Evolutionary conservation across 208 protist species (phyloP).

Genomic region (Novymonas esmeraldas): DNA sequence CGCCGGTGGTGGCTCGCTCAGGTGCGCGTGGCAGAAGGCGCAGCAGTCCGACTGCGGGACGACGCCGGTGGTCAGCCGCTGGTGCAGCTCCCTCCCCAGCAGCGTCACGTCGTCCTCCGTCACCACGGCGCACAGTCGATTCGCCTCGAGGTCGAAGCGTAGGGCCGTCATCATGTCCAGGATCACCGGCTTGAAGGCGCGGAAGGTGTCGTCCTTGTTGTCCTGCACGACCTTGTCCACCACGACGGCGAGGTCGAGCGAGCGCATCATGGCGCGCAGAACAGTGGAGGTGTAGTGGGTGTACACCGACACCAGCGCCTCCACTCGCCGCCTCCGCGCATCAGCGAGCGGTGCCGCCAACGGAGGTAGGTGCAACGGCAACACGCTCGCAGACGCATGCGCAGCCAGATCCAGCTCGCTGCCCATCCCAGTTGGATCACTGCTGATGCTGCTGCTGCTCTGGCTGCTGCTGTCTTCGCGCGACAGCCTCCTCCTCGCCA

Average conservation of each 20-base stretch:
- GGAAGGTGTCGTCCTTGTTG: slow-evolving; percentile 56
- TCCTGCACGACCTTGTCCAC: slow-evolving; percentile 55
- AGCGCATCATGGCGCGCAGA: slow-evolving; percentile 54
- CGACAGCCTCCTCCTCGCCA: no score
- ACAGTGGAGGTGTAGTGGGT: slow-evolving; percentile 55
- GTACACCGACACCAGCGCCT: slow-evolving; percentile 56
- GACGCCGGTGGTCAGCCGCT: slow-evolving; percentile 48
- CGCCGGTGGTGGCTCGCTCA: slow-evolving; percentile 21
- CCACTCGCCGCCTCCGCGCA: slow-evolving; percentile 24
- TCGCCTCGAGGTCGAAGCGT: slow-evolving; percentile 62
- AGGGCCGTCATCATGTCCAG: slow-evolving; percentile 59
- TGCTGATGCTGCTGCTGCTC: neutral
- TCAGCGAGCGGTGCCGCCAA: slow-evolving; percentile 15
- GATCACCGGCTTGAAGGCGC: slow-evolving; percentile 64
- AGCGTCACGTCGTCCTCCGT: slow-evolving; percentile 56
- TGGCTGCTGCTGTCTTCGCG: no score
- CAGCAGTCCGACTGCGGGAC: slow-evolving; percentile 58
- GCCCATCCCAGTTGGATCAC: slow-evolving; percentile 1
- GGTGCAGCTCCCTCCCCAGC: slow-evolving; percentile 43
- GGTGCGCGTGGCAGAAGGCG: slow-evolving; percentile 48
- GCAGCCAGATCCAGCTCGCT: slow-evolving; percentile 1
- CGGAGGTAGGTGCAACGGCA: neutral
- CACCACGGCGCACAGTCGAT: slow-evolving; percentile 44
- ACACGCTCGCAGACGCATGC: neutral
- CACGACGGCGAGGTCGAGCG: slow-evolving; percentile 52